Base-by-base conservation (phyloP, 495 filamentous ascomycete genomes). In the Hypoxylon lenormandii region DNA sequence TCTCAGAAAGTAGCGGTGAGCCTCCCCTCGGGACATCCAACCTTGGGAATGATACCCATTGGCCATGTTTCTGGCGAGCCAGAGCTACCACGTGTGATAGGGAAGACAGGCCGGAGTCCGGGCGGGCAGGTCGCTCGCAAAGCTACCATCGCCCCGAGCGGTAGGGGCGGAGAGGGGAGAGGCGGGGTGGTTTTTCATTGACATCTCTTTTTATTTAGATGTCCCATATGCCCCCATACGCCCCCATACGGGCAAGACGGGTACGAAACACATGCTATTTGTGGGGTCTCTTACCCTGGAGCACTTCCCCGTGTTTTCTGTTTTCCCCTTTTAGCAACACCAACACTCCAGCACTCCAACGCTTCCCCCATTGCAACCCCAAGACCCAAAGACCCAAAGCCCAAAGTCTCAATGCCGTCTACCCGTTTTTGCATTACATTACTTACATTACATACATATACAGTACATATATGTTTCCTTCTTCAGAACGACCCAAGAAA, bases 221-320 rank as follows among this genome's bases (percentile, higher is more conserved):
- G 26, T n/a, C 26, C 7, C 26, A 28, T 28, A n/a, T 28, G 26
- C 26, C 26, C 26, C 7, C 26, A 28, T 28, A 28, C 26, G 3
- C 26, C 26, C 26, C 26, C n/a, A n/a, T n/a, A n/a, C n/a, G n/a
- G n/a, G n/a, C 26, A 3, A 28, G 3, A 28, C 26, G 7, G 26
- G 26, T 28, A 28, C 26, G 26, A 38, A 38, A 15, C 12, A 26
- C 23, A 26, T 5, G 23, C 23, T 26, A 42, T 16, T 10, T 33
- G 5, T 33, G 30, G 4, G 12, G 38, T 15, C 1, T n/a, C 38
- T 49, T 19, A 21, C 46, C 33, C 38, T 40, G 21, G 46, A 45
- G 37, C 38, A 19, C 47, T 70, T 65, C 67, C 60, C 67, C 67
- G 67, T 70, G 45, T 70, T 70, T 26, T 70, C 61, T 70, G 45